Evolutionary conservation across 1,284 basidiomycete species (phyloP).

Genomic region (Irpex sp.): DNA sequence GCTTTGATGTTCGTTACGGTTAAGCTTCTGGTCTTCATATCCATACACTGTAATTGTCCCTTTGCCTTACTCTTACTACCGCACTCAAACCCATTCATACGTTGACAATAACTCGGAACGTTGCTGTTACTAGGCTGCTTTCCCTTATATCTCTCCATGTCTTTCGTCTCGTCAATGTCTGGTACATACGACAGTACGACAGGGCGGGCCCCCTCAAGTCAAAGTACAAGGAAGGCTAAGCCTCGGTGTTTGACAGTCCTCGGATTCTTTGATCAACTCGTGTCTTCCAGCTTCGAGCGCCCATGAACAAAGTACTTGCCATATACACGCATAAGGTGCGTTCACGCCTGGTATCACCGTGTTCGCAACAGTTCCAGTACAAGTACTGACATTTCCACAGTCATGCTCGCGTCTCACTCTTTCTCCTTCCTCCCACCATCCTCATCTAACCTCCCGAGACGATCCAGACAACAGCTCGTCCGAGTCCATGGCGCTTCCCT

Average conservation of each 20-base stretch:
- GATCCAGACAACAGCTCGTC: neutral
- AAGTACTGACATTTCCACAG: neutral
- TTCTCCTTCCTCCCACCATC: neutral
- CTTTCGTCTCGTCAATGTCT: neutral
- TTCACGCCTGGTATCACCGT: slow-evolving; percentile 2
- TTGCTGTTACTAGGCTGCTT: neutral
- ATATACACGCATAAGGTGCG: slow-evolving; percentile 2
- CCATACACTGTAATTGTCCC: neutral
- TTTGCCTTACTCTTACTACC: neutral
- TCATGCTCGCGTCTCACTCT: neutral
- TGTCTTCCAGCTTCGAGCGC: slow-evolving; percentile 1
- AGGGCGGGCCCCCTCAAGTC: neutral
- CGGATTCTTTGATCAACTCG: neutral
- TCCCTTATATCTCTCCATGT: neutral
- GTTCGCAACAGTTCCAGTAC: neutral
- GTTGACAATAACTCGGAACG: neutral
- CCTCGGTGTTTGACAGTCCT: neutral
- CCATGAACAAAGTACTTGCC: slow-evolving; percentile 9
- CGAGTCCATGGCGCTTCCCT: neutral
- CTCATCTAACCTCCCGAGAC: neutral
- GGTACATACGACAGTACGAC: neutral
- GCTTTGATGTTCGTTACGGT: neutral
- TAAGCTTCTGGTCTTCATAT: neutral
- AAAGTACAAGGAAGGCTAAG: neutral
- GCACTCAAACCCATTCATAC: neutral